These are phyloP conservation scores for Epichloe baconii DNA, from an alignment of 2,329 filamentous ascomycete genomes.

Conservation along the genomic window DNA sequence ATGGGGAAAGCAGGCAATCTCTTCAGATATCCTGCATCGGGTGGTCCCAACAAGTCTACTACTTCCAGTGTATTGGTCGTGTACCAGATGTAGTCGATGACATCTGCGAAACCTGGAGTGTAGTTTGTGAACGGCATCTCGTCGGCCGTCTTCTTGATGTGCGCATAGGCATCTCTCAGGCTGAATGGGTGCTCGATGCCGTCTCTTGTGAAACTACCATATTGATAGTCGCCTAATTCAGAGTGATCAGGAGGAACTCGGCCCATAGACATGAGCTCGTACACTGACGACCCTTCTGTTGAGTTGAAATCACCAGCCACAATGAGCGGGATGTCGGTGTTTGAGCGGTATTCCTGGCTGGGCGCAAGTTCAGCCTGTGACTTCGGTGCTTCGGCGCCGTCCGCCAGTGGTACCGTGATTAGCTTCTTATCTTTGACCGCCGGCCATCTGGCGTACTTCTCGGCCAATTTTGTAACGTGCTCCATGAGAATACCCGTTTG, in stretches of 20 bases:
- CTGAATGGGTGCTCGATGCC: conserved; percentile 93
- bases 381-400: conserved; percentile 32
- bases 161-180: conserved; percentile 77
- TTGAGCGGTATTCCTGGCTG: conserved; percentile 74
- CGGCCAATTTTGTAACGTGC: conserved; percentile 71
- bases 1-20: conserved; percentile 80
- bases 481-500: conserved; percentile 95
- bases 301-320: conserved; percentile 97
- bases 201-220: conserved; percentile 83
- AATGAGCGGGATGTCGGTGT: conserved; percentile 78
- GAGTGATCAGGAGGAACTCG: conserved; percentile 64
- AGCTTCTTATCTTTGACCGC: conserved; percentile 69
- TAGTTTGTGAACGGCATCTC: conserved; percentile 94
- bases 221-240: conserved; percentile 69
- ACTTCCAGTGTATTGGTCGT: conserved; percentile 81
- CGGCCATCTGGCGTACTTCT: conserved; percentile 70
- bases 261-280: conserved; percentile 76
- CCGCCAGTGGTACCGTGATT: conserved; percentile 29
- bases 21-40: conserved; percentile 74
- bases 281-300: conserved; percentile 72
- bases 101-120: conserved; percentile 80
- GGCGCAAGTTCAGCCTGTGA: conserved; percentile 55
- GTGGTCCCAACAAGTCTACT: conserved; percentile 70
- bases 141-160: conserved; percentile 68
- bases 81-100: conserved; percentile 97